Evolutionary conservation across 345 rosid genomes (phyloP).

Genomic region (Adansonia digitata): DNA sequence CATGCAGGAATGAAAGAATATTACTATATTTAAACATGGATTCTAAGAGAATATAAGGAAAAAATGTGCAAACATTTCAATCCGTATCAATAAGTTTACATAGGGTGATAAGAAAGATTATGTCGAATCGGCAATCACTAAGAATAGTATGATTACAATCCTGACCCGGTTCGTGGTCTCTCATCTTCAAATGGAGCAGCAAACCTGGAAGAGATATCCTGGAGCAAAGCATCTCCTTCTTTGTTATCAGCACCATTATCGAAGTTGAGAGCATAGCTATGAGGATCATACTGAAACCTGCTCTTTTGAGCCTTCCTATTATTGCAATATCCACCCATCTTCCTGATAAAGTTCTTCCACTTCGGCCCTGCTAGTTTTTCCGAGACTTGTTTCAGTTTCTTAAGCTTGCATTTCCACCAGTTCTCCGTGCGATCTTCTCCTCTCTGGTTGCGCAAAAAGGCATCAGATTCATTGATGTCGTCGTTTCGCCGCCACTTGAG

Average conservation of each 20-base stretch:
- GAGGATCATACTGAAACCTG: constrained; percentile 41
- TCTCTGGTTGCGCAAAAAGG: constrained; percentile 17
- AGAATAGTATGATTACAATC: not conserved
- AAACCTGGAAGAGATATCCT: constrained; percentile 17
- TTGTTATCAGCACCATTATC: constrained; percentile 29
- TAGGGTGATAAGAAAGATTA: not conserved
- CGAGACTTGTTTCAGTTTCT: constrained; percentile 36
- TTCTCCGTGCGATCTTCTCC: constrained; percentile 12
- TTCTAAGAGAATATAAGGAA: not conserved
- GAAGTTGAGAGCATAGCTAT: constrained; percentile 59
- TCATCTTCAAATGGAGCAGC: constrained; percentile 17
- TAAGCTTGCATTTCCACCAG: constrained; percentile 35
- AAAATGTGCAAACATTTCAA: not conserved
- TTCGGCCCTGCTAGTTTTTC: constrained; percentile 51
- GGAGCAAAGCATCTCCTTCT: constrained; percentile 29
- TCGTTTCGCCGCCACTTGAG: constrained; percentile 20
- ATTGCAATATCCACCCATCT: constrained; percentile 26
- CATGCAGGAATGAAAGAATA: not conserved
- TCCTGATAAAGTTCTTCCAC: constrained; percentile 39
- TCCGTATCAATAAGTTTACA: not conserved
- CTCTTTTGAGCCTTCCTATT: constrained; percentile 17
- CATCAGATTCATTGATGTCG: not conserved
- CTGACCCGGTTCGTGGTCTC: not conserved
- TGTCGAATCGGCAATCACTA: not conserved
- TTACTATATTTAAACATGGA: not conserved